Conservation (phyloP, 2,329 filamentous ascomycete species). For the Diaporthe velutina region DNA sequence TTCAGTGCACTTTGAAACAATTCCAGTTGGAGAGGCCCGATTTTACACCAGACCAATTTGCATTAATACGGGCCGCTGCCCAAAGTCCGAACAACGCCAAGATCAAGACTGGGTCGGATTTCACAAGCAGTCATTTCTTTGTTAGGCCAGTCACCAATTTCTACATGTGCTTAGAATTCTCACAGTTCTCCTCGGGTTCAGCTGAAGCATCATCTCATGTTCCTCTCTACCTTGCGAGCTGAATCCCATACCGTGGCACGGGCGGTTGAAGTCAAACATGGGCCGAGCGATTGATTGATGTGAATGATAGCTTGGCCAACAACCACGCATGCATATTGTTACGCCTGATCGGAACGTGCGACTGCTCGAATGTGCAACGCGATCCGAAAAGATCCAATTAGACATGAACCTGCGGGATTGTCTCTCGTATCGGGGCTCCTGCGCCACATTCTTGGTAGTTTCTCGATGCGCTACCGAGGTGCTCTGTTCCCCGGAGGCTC, state of each 20-base stretch:
- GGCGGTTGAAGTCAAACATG: not conserved
- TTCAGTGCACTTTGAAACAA: slow-evolving; percentile 25
- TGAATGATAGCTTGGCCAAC: not conserved
- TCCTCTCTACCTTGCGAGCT: not conserved
- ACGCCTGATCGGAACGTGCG: too few species aligned
- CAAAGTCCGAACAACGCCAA: slow-evolving; percentile 15
- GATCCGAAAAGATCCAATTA: not conserved
- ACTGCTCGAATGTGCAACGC: not conserved
- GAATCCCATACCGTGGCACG: not conserved
- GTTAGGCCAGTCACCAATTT: not conserved
- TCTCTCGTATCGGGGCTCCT: slow-evolving; percentile 21
- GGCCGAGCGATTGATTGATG: not conserved
- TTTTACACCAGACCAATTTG: slow-evolving; percentile 26
- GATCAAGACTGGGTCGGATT: not conserved
- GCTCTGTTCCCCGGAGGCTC: not conserved
- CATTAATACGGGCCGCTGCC: slow-evolving; percentile 28
- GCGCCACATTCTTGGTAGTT: slow-evolving; percentile 4
- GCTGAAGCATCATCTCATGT: slow-evolving; percentile 16
- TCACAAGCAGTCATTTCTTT: not conserved
- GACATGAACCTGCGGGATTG: not conserved
- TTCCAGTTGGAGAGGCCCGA: slow-evolving; percentile 15
- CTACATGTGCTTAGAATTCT: not conserved
- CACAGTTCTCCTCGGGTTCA: not conserved
- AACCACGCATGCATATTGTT: not conserved
- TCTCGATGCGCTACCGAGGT: not conserved